A percentile compares a stretch with the other conserved stretches of the same genome.
phyloP scores from a whole-genome alignment of 169 alveolate species.

The Plasmodium vivax region DNA sequence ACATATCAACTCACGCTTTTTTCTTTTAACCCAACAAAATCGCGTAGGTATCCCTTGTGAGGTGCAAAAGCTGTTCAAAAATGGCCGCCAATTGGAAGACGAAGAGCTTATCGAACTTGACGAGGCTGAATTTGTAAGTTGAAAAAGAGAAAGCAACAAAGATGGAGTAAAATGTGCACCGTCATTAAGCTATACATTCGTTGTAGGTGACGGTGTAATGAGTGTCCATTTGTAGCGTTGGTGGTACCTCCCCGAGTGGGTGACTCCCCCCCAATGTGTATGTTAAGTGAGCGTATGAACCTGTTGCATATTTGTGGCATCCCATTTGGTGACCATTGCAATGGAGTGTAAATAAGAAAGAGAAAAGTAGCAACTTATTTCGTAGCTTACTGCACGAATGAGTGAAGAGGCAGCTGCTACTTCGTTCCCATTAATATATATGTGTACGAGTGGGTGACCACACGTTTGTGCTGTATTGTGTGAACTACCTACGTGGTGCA shows the following conservation, averaged over 20 bases:
- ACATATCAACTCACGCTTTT: neutral
- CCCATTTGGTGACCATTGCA: neutral
- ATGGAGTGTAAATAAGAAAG: neutral
- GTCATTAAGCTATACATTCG: neutral
- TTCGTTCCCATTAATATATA: neutral
- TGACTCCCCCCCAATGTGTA: neutral
- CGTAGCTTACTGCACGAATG: neutral
- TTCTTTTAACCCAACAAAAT: neutral
- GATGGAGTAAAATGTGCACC: neutral
- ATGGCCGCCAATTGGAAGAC: conserved; percentile 69
- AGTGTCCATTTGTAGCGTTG: neutral
- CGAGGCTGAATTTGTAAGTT: conserved; percentile 59
- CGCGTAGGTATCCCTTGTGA: conserved; percentile 72
- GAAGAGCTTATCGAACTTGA: conserved; percentile 51
- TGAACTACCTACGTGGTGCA: neutral
- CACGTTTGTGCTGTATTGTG: neutral
- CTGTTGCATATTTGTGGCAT: neutral
- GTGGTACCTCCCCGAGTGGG: neutral
- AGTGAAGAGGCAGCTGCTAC: neutral
- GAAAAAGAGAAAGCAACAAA: neutral
- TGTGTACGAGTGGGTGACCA: neutral
- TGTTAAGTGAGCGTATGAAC: neutral
- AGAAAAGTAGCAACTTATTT: neutral
- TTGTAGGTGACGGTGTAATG: neutral
- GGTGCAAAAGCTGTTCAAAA: conserved; percentile 49